A percentile compares a stretch with the other conserved stretches of the same genome.
Evolutionary conservation across 768 basidiomycete species (phyloP).

Genomic region (Lentinula sp.): DNA sequence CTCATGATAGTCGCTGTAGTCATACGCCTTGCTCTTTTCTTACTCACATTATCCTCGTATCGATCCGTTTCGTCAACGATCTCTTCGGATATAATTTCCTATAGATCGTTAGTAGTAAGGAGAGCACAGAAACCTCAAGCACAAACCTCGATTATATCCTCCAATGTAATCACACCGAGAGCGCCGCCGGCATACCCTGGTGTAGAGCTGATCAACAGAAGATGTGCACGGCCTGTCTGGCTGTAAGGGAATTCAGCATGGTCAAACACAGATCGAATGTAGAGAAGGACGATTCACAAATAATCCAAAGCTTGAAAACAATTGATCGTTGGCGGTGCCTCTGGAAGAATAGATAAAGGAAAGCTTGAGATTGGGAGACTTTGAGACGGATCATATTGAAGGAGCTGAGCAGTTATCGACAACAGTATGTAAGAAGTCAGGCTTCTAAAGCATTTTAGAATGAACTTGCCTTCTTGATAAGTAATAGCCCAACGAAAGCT

Average conservation of each 20-base stretch:
- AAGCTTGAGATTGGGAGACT: slow-evolving; percentile 70
- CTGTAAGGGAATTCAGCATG: slow-evolving; percentile 24
- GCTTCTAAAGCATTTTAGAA: neutral
- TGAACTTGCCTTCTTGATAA: slow-evolving; percentile 68
- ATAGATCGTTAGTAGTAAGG: slow-evolving; percentile 11
- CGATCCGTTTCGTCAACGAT: slow-evolving; percentile 94
- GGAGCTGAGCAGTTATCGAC: slow-evolving; percentile 44
- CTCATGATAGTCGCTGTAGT: slow-evolving; percentile 76
- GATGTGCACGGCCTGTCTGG: slow-evolving; percentile 92
- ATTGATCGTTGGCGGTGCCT: slow-evolving; percentile 83
- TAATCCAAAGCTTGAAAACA: slow-evolving; percentile 95
- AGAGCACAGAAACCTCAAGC: neutral
- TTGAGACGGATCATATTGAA: slow-evolving; percentile 84
- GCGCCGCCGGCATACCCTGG: slow-evolving; percentile 83
- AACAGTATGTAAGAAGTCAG: neutral
- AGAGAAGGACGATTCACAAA: slow-evolving; percentile 45
- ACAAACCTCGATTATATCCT: slow-evolving; percentile 73
- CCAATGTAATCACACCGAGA: slow-evolving; percentile 86
- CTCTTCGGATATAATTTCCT: slow-evolving; percentile 95
- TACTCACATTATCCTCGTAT: slow-evolving; percentile 82
- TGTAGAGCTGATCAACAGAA: slow-evolving; percentile 77
- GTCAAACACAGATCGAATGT: neutral
- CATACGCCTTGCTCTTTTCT: slow-evolving; percentile 61
- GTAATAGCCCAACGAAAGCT: slow-evolving; percentile 75
- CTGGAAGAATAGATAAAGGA: slow-evolving; percentile 77